Base-by-base conservation (phyloP, 2,329 filamentous ascomycete genomes). In the Apiospora saccharicola region DNA sequence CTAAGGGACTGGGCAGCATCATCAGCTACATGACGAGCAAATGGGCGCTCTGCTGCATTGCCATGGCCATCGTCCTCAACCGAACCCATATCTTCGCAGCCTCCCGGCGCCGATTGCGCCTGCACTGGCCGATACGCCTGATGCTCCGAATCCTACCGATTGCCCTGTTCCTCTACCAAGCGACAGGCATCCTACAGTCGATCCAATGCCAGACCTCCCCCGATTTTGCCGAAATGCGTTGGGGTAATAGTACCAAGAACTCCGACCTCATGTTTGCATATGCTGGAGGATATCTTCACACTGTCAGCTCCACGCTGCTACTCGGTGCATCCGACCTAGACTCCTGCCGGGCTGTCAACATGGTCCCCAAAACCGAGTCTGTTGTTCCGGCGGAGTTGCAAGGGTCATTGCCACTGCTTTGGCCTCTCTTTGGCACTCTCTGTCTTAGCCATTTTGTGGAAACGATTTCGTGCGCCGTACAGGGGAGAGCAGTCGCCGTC, bases 1-100 rank as follows among this genome's bases (percentile, higher is more conserved):
- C 87, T 1, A 90, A 92, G 79, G 94, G 93, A 61, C 86, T 98
- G 61, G 93, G 94, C 64, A 95, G 94, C 74, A 90, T 98, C 72
- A 95, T 98, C 82, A 93, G 91, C 77, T 99, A 98, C 82, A 87
- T 95, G 61, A 97, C 94, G 1, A 97, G 94, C 82, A 93, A 93
- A 82, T 98, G 96, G 96, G 95, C 96, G 0, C 85, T 98, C 72
- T 91, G 92, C 70, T 98, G 95, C 77, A 91, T 98, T 77, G 90
- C 92, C 49, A 93, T 96, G 87, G 94, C 94, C 30, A 90, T 98
- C 72, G 85, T 98, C 72, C 86, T 98, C 34, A 98, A 98, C 80
- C 91, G 96, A 72, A 97, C 96, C 8, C 92, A 95, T 72, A 96
- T 98, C 77, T 98, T 98, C 82, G 96, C 95, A 57, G 96, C 95